Evolutionary conservation across 192 early-diverging fungal species (phyloP), one percentile per base, ranked within the genome.

Genomic region (Umbelopsis sp.): DNA sequence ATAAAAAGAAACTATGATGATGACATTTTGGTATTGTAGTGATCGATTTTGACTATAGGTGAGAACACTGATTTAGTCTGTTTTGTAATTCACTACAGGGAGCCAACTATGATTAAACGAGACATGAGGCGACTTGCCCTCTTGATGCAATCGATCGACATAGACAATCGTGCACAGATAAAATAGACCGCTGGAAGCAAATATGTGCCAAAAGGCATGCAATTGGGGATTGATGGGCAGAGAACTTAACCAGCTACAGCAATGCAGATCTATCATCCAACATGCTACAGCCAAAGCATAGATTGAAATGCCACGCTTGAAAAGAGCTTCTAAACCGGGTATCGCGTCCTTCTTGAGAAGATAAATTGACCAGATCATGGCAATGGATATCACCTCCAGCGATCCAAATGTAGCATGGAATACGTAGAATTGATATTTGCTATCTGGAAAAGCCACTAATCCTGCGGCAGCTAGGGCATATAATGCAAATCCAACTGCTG

Each of bases 81-180:
- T 35, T 61, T 61, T 61, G 30, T 61, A 61, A 61, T 61, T 61
- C 25, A 61, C 30, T 35, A 61, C 55, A 18, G 55, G 55, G 18
- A 61, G 27, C 21, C 55, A 61, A 12, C 10, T 16, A 35, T 61
- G 33, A 27, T 25, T 35, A 35, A 35, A 61, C 4, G 55, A 61
- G 18, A 61, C 18, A 35, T 61, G 18, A 35, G 55, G 55, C 13
- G 55, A 10, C 12, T 33, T 61, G 12, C 55, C 55, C 15, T 61
- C 55, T 35, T 61, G 21, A 12, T 61, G 27, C 33, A 61, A 25
- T 33, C 55, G 25, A 35, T 61, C 55, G 9, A 61, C 55, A 61
- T 61, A 61, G 15, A 61, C 55, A 4, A 61, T 61, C 15, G 55
- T 35, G 25, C 25, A 61, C 12, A 61, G 15, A 15, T 61, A 25